Base-by-base conservation (phyloP, 371 early-diverging fungal genomes). In the Lichtheimia ramosa region DNA sequence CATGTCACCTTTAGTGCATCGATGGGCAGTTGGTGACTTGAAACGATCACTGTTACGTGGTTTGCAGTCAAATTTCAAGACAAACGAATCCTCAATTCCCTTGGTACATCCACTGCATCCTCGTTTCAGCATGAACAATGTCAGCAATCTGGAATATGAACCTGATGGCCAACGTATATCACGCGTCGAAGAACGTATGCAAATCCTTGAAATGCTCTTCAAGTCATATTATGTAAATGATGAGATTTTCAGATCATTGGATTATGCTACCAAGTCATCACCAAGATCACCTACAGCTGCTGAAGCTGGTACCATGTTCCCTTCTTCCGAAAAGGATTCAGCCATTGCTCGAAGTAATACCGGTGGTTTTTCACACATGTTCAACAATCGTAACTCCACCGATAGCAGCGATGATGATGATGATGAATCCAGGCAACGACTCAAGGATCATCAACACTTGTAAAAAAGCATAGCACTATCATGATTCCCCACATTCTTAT, bases 1-100 rank as follows among this genome's bases (percentile, higher is more conserved):
- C 10, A 34, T 34, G 34, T 8, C 27, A 27, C 7, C 8, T 34
- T 34, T 79, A 21, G 70, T 79, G 5, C 79, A 79, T 42, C 70
- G 79, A 54, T 79, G 79, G 79, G 71, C 76, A 24, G 69, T 72
- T 10, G 79, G 79, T 49, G 69, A 68, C 43, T 68, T 74, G 63
- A 75, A 74, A 50, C 74, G 71, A 13, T 79, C 79, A 3, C 39
- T 79, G 18, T 52, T 76, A n/a, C 67, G 61, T 13, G 74, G 74
- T 18, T 63, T 79, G 14, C 68, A 70, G 14, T 48, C 51, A 6
- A 69, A 76, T 16, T 79, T 79, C 59, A 76, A 70, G 53, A 18
- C 48, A 10, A 72, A 66, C 0, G 61, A 74, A 13, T 63, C 76
- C 13, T 70, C 72, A 57, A 72, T 79, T 27, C 79, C 79, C 7